Percentiles rank a stretch among this genome's conserved stretches.
Evolutionary conservation across 2,329 filamentous ascomycete genomes (phyloP).

Genomic region (Emmonsia crescens): DNA sequence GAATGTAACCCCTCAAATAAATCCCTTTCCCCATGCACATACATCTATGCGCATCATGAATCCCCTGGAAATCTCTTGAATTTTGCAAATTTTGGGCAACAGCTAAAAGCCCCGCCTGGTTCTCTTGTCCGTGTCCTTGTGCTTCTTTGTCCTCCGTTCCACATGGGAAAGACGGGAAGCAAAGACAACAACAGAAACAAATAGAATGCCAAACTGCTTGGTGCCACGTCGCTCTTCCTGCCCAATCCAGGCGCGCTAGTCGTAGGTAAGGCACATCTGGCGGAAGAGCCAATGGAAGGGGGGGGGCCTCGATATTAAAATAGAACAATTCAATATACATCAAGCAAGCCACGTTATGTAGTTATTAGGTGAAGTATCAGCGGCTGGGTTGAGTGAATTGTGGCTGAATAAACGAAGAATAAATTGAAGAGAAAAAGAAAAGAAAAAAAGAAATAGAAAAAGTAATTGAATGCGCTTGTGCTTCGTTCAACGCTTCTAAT

Average conservation of each 20-base stretch:
- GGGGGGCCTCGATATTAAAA: background rate
- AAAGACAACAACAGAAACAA: background rate
- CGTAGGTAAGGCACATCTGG: background rate
- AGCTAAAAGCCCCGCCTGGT: background rate
- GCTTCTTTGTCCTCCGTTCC: background rate
- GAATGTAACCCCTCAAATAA: background rate
- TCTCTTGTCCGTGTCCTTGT: background rate
- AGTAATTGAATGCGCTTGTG: background rate
- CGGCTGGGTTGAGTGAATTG: background rate
- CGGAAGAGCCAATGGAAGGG: background rate
- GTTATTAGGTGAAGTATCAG: background rate
- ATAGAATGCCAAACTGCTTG: conserved; percentile 2
- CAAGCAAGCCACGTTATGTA: background rate
- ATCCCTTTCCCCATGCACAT: background rate
- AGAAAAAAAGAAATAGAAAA: background rate
- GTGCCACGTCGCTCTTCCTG: conserved; percentile 7
- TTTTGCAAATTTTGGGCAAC: background rate
- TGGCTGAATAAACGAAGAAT: background rate
- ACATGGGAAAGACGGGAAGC: background rate
- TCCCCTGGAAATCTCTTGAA: background rate
- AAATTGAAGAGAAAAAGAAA: background rate
- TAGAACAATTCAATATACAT: background rate
- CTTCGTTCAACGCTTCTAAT: background rate
- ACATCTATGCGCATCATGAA: background rate
- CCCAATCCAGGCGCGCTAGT: conserved; percentile 1